Base-by-base conservation (phyloP, 768 basidiomycete genomes). In the Lentinula lateritia region DNA sequence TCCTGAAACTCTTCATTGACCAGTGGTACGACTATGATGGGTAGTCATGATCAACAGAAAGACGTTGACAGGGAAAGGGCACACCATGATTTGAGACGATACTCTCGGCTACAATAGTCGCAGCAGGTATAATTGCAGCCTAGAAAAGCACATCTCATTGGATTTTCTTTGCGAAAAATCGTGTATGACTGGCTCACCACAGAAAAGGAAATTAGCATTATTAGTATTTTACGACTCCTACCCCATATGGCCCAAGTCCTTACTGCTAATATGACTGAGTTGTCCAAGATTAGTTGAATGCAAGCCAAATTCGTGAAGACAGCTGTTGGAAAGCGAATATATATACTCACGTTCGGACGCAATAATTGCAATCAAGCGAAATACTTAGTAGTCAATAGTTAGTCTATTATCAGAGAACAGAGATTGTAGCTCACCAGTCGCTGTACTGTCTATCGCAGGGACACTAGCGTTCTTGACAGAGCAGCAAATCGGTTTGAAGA, bases 191-290 rank as follows among this genome's bases (percentile, higher is more conserved):
- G 20, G 62, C 64, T 28, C 45, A 67, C 66, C 16, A 67, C 13
- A 6, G 62, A 53, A 45, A 62, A 52, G n/a, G 54, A 50, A 32
- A 53, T 23, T 23, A 67, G 55, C n/a, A 60, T 58, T 35, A 53
- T 20, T 15, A 67, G 23, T 8, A 71, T 64, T 7, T 16, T 10
- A 1, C 62, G 64, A 54, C 60, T 65, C 28, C 58, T 68, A 39
- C 64, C 65, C 70, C 70, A 71, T 55, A 71, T 64, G 3, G 69
- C 70, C 68, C 70, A 71, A n/a, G 69, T 70, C 32, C 70, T 62
- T 32, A 63, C 64, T 16, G 64, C 70, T 13, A 71, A 61, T 36
- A 71, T 66, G 18, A 69, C 70, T 71, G n/a, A 28, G 28, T 52
- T 36, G 34, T 16, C 18, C 36, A 10, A 55, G 20, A 7, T 52